Evolutionary conservation across 495 filamentous ascomycete species (phyloP).

Genomic region (Talaromyces nanjingensis): DNA sequence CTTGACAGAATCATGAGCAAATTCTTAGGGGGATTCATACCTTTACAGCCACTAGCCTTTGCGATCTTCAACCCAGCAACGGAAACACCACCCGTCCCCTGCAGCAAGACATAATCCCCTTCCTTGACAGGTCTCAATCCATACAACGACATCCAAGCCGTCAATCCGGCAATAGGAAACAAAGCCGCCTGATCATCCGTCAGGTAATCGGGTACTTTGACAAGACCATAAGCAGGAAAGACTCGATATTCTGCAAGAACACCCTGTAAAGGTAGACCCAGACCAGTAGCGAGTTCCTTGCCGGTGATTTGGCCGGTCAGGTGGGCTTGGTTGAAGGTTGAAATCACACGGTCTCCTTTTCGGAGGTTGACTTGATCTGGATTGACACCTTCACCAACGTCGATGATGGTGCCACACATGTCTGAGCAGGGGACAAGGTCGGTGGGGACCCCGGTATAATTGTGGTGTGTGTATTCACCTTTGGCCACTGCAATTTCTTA

Average conservation of each 20-base stretch:
- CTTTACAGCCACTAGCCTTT: constrained; percentile 66
- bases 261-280: constrained; percentile 63
- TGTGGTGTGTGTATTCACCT: constrained; percentile 52
- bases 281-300: constrained; percentile 39
- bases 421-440: constrained; percentile 66
- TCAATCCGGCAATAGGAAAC: constrained; percentile 64
- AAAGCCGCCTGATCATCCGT: constrained; percentile 57
- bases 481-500: constrained; percentile 32
- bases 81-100: constrained; percentile 75
- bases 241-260: constrained; percentile 61
- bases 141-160: constrained; percentile 77
- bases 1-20: background rate
- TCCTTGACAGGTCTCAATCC: constrained; percentile 50
- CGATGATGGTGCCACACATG: constrained; percentile 64
- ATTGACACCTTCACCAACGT: constrained; percentile 56
- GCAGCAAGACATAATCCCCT: constrained; percentile 63
- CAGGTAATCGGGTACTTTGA: constrained; percentile 55
- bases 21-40: constrained; percentile 17
- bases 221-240: constrained; percentile 60
- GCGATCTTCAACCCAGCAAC: constrained; percentile 75
- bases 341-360: constrained; percentile 64
- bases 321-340: constrained; percentile 72
- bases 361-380: constrained; percentile 32
- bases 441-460: constrained; percentile 27
- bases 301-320: constrained; percentile 52